Percentiles rank a stretch among this genome's conserved stretches.
phyloP scores from a whole-genome alignment of 176 grass and related monocot genomes.

The Alloteropsis semialata region DNA sequence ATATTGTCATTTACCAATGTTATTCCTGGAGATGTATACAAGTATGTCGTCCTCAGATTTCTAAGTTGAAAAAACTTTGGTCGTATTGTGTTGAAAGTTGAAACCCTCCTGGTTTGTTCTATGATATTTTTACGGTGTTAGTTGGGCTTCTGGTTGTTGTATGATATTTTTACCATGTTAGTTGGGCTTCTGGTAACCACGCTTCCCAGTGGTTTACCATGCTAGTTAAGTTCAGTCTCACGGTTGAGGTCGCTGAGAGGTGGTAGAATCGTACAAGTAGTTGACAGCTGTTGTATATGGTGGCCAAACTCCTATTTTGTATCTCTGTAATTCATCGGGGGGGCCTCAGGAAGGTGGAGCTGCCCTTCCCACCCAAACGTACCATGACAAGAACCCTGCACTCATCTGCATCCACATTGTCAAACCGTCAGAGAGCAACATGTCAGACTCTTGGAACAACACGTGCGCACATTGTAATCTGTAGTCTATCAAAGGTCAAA shows the following conservation, averaged over 20 bases:
- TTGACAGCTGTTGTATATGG: conserved; percentile 23
- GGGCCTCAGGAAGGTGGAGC: conserved; percentile 26
- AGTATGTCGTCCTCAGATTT: not conserved
- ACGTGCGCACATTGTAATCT: not conserved
- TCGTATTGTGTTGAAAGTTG: not conserved
- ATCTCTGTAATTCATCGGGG: not conserved
- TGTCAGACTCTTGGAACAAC: not conserved
- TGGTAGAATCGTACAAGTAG: not conserved
- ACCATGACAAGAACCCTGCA: not conserved
- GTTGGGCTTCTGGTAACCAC: not conserved
- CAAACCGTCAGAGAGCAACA: not conserved
- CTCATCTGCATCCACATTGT: not conserved
- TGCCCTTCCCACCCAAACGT: conserved; percentile 27
- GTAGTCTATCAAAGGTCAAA: not conserved
- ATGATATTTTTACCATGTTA: not conserved
- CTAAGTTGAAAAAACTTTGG: not conserved
- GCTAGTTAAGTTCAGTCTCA: not conserved
- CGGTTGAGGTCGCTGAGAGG: not conserved
- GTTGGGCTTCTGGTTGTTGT: not conserved
- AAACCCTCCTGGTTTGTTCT: not conserved
- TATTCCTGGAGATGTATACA: not conserved
- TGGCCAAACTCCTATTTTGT: conserved; percentile 39
- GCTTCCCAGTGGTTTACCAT: not conserved
- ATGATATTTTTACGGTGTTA: not conserved
- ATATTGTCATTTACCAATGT: not conserved